These are phyloP conservation scores for Pleurotus cornucopiae DNA, from an alignment of 768 basidiomycete species.

Conservation along the genomic window DNA sequence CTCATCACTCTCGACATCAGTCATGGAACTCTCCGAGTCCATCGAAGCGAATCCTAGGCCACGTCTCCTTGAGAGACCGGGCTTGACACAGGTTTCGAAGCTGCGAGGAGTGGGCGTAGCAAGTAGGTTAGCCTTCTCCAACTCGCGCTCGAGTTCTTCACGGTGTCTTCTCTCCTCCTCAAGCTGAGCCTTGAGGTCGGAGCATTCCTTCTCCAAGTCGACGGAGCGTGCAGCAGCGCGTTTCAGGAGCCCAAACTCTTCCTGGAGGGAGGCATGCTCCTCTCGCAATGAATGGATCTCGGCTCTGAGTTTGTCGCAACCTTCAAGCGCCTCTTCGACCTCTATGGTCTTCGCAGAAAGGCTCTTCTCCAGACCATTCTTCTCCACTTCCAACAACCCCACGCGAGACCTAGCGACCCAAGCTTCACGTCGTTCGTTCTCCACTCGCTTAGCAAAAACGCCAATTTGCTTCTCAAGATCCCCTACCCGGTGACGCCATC, in stretches of 20 bases:
- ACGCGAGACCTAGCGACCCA: conserved; percentile 79
- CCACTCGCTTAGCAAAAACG: conserved; percentile 64
- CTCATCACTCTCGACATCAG: conserved; percentile 60
- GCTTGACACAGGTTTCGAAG: conserved; percentile 16
- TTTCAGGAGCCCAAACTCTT: conserved; percentile 31
- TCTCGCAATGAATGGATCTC: neutral
- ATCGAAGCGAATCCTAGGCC: conserved; percentile 55
- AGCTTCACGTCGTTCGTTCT: conserved; percentile 76
- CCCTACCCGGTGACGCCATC: conserved; percentile 75
- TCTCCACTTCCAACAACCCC: conserved; percentile 65
- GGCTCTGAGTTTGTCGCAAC: neutral
- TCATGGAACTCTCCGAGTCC: conserved; percentile 61
- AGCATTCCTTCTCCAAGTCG: conserved; percentile 13
- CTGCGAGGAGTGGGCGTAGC: conserved; percentile 42
- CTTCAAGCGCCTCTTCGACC: conserved; percentile 3
- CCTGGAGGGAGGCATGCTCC: conserved; percentile 15
- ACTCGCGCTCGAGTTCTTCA: conserved; percentile 48
- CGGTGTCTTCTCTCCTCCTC: conserved; percentile 36
- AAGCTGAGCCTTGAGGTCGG: conserved; percentile 17
- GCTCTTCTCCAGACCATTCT: conserved; percentile 47
- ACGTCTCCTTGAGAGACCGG: conserved; percentile 27
- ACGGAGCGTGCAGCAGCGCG: conserved; percentile 16
- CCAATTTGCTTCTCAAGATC: conserved; percentile 71
- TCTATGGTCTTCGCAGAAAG: conserved; percentile 22
- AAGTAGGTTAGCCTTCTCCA: conserved; percentile 37